Evolutionary conservation across 352 stramenopile species (phyloP), one percentile per base, ranked within the genome.

Genomic region (Globisporangium alternatum): DNA sequence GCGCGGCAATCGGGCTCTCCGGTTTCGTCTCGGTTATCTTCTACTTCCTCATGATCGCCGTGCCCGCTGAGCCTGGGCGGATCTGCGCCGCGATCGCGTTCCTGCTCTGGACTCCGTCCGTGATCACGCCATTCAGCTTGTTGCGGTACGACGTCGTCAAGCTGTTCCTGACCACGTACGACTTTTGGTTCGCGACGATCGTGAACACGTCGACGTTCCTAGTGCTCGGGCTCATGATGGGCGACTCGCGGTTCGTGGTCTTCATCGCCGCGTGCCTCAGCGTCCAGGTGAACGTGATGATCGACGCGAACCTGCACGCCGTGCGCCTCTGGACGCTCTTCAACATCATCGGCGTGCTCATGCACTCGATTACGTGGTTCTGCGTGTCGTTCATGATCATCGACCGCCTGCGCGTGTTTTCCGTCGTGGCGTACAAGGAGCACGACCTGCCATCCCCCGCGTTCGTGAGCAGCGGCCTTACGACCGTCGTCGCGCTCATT

Each of bases 241-340:
- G 31, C 9, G 55, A 57, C 22, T 3, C 9, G 15, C 62, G 54
- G 12, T 47, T 25, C n/a, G 15, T 63, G 21, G 49, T 37, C 5
- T n/a, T 68, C 12, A 22, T 58, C 5, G 55, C 35, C 5, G 59
- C 54, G 7, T 35, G 56, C 9, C 43, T 63, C 15, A 45, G 60
- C 19, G 13, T 71, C 5, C 43, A 64, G 60, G 31, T 51, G 37
- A 71, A 64, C 37, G 60, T 71, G 31, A 33, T 59, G 10, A 53
- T 64, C 44, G 65, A 71, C 30, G 60, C 65, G 22, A 70, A 55
- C 59, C 22, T 66, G 25, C 61, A 53, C 22, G 39, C 30, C 15
- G 21, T 68, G 44, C 48, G 57, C 25, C 12, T 48, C 22, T 55
- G 62, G 62, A 39, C 57, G n/a, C 8, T 56, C 3, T 49, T 68